Conservation (phyloP, 75 land plant species). For the Chamaecyparis obtusa region DNA sequence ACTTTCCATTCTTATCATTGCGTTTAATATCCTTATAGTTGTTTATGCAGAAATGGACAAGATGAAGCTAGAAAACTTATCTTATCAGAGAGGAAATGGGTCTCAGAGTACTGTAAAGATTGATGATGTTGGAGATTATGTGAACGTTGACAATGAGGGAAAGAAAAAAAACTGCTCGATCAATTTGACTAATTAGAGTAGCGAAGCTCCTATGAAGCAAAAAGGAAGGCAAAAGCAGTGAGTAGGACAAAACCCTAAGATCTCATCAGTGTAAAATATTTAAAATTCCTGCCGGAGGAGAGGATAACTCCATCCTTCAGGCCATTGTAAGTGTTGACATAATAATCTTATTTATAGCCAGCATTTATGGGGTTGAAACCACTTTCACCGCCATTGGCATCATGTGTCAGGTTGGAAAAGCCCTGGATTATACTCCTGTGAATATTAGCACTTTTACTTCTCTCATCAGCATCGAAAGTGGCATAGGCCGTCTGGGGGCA, state of each 20-base stretch:
- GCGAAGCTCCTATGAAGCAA: background rate
- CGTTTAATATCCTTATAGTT: background rate
- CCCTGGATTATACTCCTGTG: slow-evolving; percentile 36
- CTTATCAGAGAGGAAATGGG: background rate
- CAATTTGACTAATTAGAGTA: background rate
- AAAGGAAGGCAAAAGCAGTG: background rate
- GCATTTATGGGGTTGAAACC: slow-evolving; percentile 41
- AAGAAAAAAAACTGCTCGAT: no score
- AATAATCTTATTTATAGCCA: background rate
- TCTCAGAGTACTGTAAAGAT: background rate
- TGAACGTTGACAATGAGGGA: background rate
- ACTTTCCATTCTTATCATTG: background rate
- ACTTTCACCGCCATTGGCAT: slow-evolving; percentile 48
- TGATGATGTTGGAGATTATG: background rate
- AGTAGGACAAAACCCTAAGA: background rate
- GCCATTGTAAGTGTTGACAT: slow-evolving; percentile 59
- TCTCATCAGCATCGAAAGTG: slow-evolving; percentile 68
- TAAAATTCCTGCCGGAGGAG: slow-evolving; percentile 37
- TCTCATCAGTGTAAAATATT: slow-evolving; percentile 15
- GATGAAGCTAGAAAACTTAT: background rate
- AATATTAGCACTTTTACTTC: slow-evolving; percentile 43
- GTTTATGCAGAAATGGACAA: background rate
- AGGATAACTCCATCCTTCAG: slow-evolving; percentile 49
- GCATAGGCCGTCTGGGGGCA: slow-evolving; percentile 40
- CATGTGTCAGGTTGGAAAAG: slow-evolving; percentile 48